Conservation (phyloP, 2,329 filamentous ascomycete genomes). For the Metarhizium robertsii region DNA sequence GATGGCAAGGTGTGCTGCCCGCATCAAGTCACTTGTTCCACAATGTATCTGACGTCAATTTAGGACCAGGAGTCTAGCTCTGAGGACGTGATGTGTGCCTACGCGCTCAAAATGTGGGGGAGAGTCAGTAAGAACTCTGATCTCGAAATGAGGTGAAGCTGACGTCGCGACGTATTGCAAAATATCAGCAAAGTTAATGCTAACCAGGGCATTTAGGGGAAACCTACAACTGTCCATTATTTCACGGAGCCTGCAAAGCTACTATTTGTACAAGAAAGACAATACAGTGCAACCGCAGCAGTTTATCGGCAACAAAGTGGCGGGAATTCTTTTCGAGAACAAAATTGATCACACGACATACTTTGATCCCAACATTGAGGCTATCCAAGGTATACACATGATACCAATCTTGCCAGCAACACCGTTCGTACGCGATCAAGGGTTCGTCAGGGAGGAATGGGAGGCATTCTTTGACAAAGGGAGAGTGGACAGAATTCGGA, state of each 20-base stretch:
- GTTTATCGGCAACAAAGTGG: slow-evolving; percentile 74
- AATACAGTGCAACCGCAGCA: slow-evolving; percentile 63
- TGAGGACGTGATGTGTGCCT: slow-evolving; percentile 81
- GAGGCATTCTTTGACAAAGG: slow-evolving; percentile 63
- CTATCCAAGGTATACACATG: slow-evolving; percentile 75
- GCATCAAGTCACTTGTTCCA: no score
- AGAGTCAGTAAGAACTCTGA: slow-evolving; percentile 62
- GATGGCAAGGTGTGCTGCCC: slow-evolving; percentile 56
- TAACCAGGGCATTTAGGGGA: slow-evolving; percentile 33
- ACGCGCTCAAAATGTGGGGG: slow-evolving; percentile 93
- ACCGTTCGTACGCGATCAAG: slow-evolving; percentile 52
- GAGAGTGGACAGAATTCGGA: slow-evolving; percentile 53
- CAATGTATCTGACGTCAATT: background rate
- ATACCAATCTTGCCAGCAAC: slow-evolving; percentile 63
- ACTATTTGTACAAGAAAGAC: slow-evolving; percentile 68
- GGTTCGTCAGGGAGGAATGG: slow-evolving; percentile 81
- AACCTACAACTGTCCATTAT: slow-evolving; percentile 80
- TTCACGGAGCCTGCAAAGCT: slow-evolving; percentile 61
- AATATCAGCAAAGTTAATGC: slow-evolving; percentile 2
- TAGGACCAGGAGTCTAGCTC: slow-evolving; percentile 75
- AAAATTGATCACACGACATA: slow-evolving; percentile 91
- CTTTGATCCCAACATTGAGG: slow-evolving; percentile 66
- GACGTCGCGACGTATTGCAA: background rate
- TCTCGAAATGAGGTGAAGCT: slow-evolving; percentile 59
- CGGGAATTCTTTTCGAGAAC: slow-evolving; percentile 78